Base-by-base conservation (phyloP, 176 grass and related monocot species). In the Phyllostachys edulis region DNA sequence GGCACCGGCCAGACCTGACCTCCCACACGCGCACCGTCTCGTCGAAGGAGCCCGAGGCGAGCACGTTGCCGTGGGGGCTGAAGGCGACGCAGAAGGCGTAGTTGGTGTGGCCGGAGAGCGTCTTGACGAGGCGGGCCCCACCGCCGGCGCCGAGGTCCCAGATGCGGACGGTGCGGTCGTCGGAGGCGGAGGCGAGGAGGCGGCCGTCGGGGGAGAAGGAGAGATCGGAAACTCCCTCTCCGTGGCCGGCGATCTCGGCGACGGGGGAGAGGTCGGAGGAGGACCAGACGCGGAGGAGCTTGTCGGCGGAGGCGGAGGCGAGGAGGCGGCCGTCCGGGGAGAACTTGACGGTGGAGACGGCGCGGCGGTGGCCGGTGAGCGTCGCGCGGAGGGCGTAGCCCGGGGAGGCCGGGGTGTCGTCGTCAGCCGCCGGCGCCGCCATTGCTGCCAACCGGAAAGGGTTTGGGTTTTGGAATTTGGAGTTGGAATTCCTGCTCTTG, bases 21-120 rank as follows among this genome's bases (percentile, higher is more conserved):
- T 97, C 95, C 95, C 95, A 97, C 27, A 97, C 92, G 34, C 95
- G 88, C 9, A 97, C 95, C 9, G 92, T 97, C 85, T 97, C 95
- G 27, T 97, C 95, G 72, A 94, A 97, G 79, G 95, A 97, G 0
- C 92, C 95, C 5, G 95, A 97, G 60, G 92, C 92, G 59, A 97
- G 83, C 16, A 97, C 81, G 75, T 97, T 93, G 7, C 92, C 92
- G 61, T 94, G 92, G 52, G 95, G 95, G 66, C 88, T 94, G 90
- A 97, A 97, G 79, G 92, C 63, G 63, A 94, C 88, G 80, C 95
- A 97, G 75, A 94, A 94, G 75, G 86, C 95, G 84, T 97, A 97
- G 89, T 97, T 97, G 75, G 95, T 94, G 87, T 97, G 95, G 37
- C 92, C 95, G 54, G 64, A 14, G 9, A 97, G 89, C 17, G 95